phyloP scores from a whole-genome alignment of 164 flowering plant genomes.

The Taxillus chinensis region DNA sequence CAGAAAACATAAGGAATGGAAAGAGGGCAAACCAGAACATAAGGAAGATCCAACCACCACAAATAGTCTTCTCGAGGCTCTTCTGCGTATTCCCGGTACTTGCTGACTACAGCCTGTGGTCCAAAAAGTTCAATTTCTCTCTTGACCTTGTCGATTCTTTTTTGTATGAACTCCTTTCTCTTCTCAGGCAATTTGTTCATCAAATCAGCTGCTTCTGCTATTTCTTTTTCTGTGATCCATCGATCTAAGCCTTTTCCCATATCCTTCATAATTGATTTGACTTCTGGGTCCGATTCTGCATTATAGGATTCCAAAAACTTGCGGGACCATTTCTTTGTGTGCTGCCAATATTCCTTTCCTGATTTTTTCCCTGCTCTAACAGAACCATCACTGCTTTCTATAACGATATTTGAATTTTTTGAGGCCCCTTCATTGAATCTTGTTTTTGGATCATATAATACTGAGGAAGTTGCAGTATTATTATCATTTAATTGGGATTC shows the following conservation, averaged over 20 bases:
- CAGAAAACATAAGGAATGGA: background rate
- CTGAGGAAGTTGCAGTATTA: slow-evolving; percentile 13
- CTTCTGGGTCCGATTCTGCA: slow-evolving; percentile 78
- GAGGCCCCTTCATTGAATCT: slow-evolving; percentile 14
- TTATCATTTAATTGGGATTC: slow-evolving; percentile 12
- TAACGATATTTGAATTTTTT: slow-evolving; percentile 41
- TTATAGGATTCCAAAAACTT: slow-evolving; percentile 72
- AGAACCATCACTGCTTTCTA: slow-evolving; percentile 86
- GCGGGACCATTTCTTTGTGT: slow-evolving; percentile 89
- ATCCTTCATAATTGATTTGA: slow-evolving; percentile 69
- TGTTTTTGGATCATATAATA: slow-evolving; percentile 11
- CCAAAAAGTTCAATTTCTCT: slow-evolving; percentile 85
- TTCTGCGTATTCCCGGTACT: slow-evolving; percentile 80
- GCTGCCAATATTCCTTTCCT: slow-evolving; percentile 93
- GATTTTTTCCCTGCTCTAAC: slow-evolving; percentile 59
- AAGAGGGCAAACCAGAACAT: slow-evolving; percentile 45
- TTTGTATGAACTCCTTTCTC: slow-evolving; percentile 44
- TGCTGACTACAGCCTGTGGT: slow-evolving; percentile 86
- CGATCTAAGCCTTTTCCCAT: slow-evolving; percentile 86
- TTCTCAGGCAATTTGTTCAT: slow-evolving; percentile 51
- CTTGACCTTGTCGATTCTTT: slow-evolving; percentile 64
- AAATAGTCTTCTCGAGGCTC: slow-evolving; percentile 75
- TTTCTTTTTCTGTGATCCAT: slow-evolving; percentile 88
- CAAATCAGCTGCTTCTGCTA: slow-evolving; percentile 66
- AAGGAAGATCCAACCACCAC: slow-evolving; percentile 97